phyloP scores from a whole-genome alignment of 352 stramenopile genomes.

The Pythium monospermum region DNA sequence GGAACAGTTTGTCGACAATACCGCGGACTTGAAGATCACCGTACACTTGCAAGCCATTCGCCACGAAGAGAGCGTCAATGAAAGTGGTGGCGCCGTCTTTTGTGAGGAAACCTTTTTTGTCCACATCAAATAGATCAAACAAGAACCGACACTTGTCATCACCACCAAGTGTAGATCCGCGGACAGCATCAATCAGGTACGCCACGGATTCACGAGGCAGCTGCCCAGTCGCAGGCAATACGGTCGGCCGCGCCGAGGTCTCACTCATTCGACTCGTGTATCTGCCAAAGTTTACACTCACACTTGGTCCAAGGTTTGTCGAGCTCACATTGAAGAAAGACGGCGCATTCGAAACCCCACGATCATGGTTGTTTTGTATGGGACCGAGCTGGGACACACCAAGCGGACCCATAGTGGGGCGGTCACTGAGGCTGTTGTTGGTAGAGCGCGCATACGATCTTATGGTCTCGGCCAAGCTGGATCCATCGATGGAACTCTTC shows the following conservation, averaged over 20 bases:
- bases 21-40: conserved; percentile 41
- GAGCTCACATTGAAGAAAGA: background rate
- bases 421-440: background rate
- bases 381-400: background rate
- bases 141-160: conserved; percentile 58
- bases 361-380: background rate
- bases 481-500: conserved; percentile 1
- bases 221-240: background rate
- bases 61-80: conserved; percentile 45
- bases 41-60: conserved; percentile 45
- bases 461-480: background rate
- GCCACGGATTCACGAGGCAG: conserved; percentile 51
- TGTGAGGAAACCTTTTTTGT: conserved; percentile 38
- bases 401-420: background rate
- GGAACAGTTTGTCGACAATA: conserved; percentile 52
- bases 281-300: background rate
- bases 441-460: background rate
- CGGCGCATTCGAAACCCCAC: background rate
- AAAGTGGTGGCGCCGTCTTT: conserved; percentile 46
- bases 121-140: conserved; percentile 64
- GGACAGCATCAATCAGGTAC: conserved; percentile 49
- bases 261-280: background rate
- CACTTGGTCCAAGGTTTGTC: background rate
- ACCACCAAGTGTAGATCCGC: conserved; percentile 34
- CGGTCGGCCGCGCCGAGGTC: background rate